Base-by-base conservation (phyloP, 768 basidiomycete species). In the Butyriboletus loyo region DNA sequence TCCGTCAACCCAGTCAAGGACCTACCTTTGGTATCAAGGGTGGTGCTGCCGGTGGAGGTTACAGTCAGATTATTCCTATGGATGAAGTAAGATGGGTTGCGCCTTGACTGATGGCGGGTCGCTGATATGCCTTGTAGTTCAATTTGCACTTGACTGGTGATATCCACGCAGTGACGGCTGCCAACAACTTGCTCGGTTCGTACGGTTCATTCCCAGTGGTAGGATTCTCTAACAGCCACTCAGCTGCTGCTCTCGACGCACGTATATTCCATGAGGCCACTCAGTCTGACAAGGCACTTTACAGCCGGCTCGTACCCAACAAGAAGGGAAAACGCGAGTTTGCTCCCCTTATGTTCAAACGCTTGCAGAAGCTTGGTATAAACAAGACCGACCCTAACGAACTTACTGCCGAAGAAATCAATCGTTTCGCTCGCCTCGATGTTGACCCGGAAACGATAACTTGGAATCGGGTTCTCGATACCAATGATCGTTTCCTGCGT, bases 1-100 rank as follows among this genome's bases (percentile, higher is more conserved):
- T 98, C 22, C 87, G 96, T 50, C 97, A 99, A 67, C 97, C 97
- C 5, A 94, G 92, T 74, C 96, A 99, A 72, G 96, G 97, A 13
- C 96, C 96, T 31, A 98, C 96, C 0, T 99, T 98, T 68, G 96
- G 96, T 60, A 97, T 99, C 77, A 99, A 99, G 73, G 96, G 96
- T 60, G 97, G 96, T 62, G 96, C 96, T 34, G 96, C 96, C 38
- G 96, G 97, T 36, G 96, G 96, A 55, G 96, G 96, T 47, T 99
- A 98, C 76, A 93, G 92, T 67, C 95, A 97, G 67, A 91, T 99
- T 64, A 98, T 98, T 73, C 96, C 96, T 37, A 98, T 98, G 96
- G 96, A 98, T 65, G 96, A 98, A 76, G 89, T 89, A 57, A 49
- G 70, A 54, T 15, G 5, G 27, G 0, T 24, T 9, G 8, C 3